Evolutionary conservation across 2,329 filamentous ascomycete genomes (phyloP), one percentile per base, ranked within the genome.

Genomic region (Diaporthe helianthi): DNA sequence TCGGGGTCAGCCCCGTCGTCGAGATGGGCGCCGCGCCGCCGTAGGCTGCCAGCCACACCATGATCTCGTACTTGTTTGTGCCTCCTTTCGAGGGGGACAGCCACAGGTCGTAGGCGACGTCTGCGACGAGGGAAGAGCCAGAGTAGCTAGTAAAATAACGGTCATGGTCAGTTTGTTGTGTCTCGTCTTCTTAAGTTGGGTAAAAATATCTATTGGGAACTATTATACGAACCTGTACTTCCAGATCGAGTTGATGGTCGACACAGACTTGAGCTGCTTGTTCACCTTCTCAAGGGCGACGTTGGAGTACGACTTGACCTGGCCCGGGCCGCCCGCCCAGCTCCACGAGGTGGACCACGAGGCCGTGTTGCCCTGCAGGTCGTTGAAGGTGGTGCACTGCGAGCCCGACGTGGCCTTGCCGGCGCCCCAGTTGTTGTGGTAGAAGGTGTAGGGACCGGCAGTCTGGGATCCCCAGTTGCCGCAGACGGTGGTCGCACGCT

Each of bases 41-140:
- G 53, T 87, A 80, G 3, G 83, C 82, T 2, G 81, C 84, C 52
- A 89, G 80, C 88, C 88, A 90, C 74, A 90, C 82, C 89, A 90
- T 90, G 76, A 90, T 83, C 78, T 90, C 88, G 76, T 88, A 89
- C 74, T 87, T 79, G 29, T 84, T 74, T 0, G 67, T 75, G 54
- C 76, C 77, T 0, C 83, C 79, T 13, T 81, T 80, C 7, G 83
- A 81, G n/a, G 79, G 78, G 6, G 81, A 80, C 44, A 87, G 87
- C 81, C 89, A 90, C 52, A 90, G 77, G 75, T 90, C 87, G 75
- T 89, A 90, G 15, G 87, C 79, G 2, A 90, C 87, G 74, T 90
- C 82, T 49, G 86, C 83, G 29, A 88, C 80, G 61, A 80, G 65
- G 29, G 73, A 73, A n/a, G 36, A 74, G 24, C 79, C 78, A 6